Conservation (phyloP, 2,329 filamentous ascomycete species). For the Paecilomyces niveus region DNA sequence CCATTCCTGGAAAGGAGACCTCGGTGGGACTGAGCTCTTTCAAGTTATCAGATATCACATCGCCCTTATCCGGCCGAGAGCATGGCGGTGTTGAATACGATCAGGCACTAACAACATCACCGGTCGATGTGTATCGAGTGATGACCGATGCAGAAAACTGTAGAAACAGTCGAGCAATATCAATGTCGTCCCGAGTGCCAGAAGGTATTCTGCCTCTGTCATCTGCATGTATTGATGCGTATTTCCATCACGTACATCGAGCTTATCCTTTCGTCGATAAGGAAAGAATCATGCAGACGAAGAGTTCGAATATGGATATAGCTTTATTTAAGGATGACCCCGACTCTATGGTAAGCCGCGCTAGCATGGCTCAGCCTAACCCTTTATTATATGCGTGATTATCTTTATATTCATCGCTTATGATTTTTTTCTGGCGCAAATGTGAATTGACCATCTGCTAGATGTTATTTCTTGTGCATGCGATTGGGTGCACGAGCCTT, state of each 20-base stretch:
- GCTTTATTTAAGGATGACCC: not conserved
- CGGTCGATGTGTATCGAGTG: not conserved
- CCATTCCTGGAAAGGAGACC: not conserved
- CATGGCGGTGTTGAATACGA: not conserved
- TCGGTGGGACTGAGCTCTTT: not conserved
- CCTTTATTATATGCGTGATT: not conserved
- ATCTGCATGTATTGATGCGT: slow-evolving; percentile 25
- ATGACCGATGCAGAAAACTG: not conserved
- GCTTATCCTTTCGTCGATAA: slow-evolving; percentile 42
- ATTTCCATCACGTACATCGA: slow-evolving; percentile 41
- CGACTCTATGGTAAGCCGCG: not conserved
- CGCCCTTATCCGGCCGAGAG: not conserved
- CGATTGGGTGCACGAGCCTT: not conserved
- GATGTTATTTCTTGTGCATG: slow-evolving; percentile 24
- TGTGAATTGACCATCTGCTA: slow-evolving; percentile 19
- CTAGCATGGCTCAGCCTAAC: not conserved
- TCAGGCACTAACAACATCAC: not conserved
- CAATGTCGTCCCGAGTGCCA: not conserved
- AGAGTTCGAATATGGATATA: not conserved
- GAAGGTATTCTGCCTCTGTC: not conserved
- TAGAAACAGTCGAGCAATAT: not conserved
- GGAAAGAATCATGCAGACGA: slow-evolving; percentile 21
- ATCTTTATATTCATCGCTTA: not conserved
- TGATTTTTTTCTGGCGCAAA: not conserved
- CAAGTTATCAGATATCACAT: not conserved